Percentiles rank a stretch among this genome's conserved stretches.
Evolutionary conservation across 1,139 yeast genomes (phyloP).

Genomic region (Citeromyces siamensis): DNA sequence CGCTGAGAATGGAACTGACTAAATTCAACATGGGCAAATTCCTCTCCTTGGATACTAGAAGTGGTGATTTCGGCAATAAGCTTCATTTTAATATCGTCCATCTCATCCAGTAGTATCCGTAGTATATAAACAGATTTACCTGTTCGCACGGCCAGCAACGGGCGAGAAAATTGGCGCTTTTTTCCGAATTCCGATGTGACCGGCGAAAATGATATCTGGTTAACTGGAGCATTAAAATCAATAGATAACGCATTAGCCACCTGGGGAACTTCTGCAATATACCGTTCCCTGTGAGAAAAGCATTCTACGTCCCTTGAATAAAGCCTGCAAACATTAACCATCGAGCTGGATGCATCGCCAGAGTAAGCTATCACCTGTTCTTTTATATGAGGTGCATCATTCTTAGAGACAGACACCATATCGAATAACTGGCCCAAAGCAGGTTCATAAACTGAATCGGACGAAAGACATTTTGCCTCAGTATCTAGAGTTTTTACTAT

Average conservation of each 20-base stretch:
- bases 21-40: slow-evolving; percentile 33
- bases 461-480: slow-evolving; percentile 19
- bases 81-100: not conserved
- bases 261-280: slow-evolving; percentile 10
- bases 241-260: slow-evolving; percentile 17
- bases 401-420: slow-evolving; percentile 14
- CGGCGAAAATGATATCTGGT: slow-evolving; percentile 24
- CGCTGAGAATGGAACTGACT: slow-evolving; percentile 25
- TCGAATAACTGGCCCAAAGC: slow-evolving; percentile 19
- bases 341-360: slow-evolving; percentile 21
- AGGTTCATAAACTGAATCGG: slow-evolving; percentile 27
- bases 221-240: slow-evolving; percentile 23
- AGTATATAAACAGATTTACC: slow-evolving; percentile 17
- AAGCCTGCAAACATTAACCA: slow-evolving; percentile 19
- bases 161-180: slow-evolving; percentile 12
- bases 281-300: slow-evolving; percentile 4
- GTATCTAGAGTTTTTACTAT: slow-evolving; percentile 17
- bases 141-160: slow-evolving; percentile 20
- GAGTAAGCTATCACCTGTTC: slow-evolving; percentile 20
- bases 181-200: not conserved
- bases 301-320: slow-evolving; percentile 6
- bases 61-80: slow-evolving; percentile 4
- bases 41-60: slow-evolving; percentile 16
- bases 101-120: not conserved
- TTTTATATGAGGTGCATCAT: slow-evolving; percentile 8